phyloP scores from a whole-genome alignment of 257 asterid species.

The Craterostigma plantagineum region DNA sequence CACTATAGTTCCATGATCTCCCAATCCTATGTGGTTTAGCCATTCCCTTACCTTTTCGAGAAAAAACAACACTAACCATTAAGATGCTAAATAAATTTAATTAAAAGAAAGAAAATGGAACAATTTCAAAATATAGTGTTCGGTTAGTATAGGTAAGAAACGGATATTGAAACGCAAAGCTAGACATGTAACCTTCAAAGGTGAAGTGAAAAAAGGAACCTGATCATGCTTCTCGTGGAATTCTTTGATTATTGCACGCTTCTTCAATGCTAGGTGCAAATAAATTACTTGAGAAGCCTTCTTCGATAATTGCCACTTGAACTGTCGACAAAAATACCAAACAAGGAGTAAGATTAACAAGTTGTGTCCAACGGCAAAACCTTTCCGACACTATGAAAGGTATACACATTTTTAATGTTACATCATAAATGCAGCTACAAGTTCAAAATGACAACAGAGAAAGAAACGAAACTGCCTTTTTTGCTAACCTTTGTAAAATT shows the following conservation, averaged over 20 bases:
- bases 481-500: too few relatives aligned
- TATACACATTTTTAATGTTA: not conserved
- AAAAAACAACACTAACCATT: slow-evolving; percentile 10
- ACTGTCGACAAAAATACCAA: slow-evolving; percentile 25
- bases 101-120: slow-evolving; percentile 1
- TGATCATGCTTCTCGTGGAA: slow-evolving; percentile 88
- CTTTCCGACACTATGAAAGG: not conserved
- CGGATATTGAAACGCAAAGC: too few relatives aligned
- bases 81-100: slow-evolving; percentile 1
- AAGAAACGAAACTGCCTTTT: too few relatives aligned
- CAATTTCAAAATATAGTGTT: too few relatives aligned
- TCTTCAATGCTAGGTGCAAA: slow-evolving; percentile 75
- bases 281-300: slow-evolving; percentile 88
- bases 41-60: slow-evolving; percentile 63
- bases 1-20: slow-evolving; percentile 56
- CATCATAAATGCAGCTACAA: too few relatives aligned
- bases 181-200: too few relatives aligned
- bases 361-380: not conserved
- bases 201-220: slow-evolving; percentile 51
- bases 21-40: slow-evolving; percentile 68
- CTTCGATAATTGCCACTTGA: slow-evolving; percentile 67
- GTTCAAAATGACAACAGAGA: too few relatives aligned
- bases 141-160: slow-evolving; percentile 6
- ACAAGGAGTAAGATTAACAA: not conserved
- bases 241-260: slow-evolving; percentile 71